Evolutionary conservation across 129 eudicot genomes (phyloP), one percentile per base, ranked within the genome.

Genomic region (Pulicaria dysenterica): DNA sequence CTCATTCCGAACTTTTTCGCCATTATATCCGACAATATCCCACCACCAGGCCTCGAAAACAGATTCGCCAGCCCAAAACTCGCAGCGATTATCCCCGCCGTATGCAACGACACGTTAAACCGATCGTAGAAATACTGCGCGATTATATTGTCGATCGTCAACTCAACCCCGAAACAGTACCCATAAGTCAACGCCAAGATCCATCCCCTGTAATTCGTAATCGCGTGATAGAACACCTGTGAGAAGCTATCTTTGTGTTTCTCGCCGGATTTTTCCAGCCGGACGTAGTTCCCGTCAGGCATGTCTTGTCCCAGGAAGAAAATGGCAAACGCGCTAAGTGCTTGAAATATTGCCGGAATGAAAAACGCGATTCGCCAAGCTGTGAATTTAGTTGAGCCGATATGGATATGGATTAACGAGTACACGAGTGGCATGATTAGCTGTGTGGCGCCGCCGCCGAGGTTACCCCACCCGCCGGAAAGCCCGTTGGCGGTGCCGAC

Each of bases 311-410:
- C 97, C 0, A 88, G 69, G 41, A 84, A 77, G 62, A 91, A 85
- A 4, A 88, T 74, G 2, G 79, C 85, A n/a, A 79, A 83, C 0
- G 92, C 97, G 0, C 83, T 50, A 7, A 84, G 34, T 0, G 82
- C 63, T 66, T 91, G 97, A 7, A 82, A 80, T 1, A 84, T 8
- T 6, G 86, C 95, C 5, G 95, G 97, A 15, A 91, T 77, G 67
- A 91, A 88, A 56, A 91, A 88, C 3, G 95, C 88, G n/a, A 91
- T 68, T 42, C 97, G 49, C 97, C 97, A 91, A 3, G 97, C 97
- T 0, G 92, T 82, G 56, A 83, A 91, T 3, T 67, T 57, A 0
- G 75, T 73, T 5, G 92, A 69, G 1, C 95, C 95, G 5, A 76
- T 65, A 4, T 49, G 19, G 3, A 59, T 8, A 0, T 57, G 66